These are phyloP conservation scores for Globisporangium cystogenes DNA, from an alignment of 352 stramenopile species.

Conservation along the genomic window DNA sequence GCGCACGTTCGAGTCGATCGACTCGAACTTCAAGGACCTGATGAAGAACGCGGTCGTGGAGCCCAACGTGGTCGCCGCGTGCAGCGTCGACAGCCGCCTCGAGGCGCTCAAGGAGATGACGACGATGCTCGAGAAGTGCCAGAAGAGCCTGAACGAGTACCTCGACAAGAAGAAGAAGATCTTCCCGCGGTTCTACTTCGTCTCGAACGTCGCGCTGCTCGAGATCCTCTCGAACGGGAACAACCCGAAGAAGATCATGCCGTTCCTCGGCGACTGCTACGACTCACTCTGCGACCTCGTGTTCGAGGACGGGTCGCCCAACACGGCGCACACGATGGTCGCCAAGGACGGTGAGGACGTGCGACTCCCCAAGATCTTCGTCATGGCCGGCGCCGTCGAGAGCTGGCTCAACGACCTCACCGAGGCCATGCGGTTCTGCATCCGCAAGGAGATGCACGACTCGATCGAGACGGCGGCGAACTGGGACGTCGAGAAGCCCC, in stretches of 20 bases:
- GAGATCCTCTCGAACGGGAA: constrained; percentile 89
- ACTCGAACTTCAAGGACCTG: constrained; percentile 88
- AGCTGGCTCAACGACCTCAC: constrained; percentile 86
- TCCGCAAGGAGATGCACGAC: constrained; percentile 86
- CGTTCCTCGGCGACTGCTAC: constrained; percentile 97
- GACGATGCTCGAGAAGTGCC: constrained; percentile 83
- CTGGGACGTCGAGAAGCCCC: constrained; percentile 94
- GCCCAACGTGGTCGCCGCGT: constrained; percentile 73
- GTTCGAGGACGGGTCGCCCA: constrained; percentile 75
- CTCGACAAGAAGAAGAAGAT: constrained; percentile 92
- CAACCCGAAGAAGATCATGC: constrained; percentile 97
- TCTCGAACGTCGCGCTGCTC: constrained; percentile 83
- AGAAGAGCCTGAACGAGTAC: constrained; percentile 88
- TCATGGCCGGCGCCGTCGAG: constrained; percentile 82
- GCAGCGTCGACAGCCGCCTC: constrained; percentile 70
- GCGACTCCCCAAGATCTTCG: constrained; percentile 61
- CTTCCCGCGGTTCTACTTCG: constrained; percentile 89
- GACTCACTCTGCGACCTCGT: constrained; percentile 90
- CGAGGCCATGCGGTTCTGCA: constrained; percentile 78
- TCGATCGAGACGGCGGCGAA: constrained; percentile 82
- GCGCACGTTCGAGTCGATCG: constrained; percentile 83
- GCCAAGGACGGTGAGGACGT: constrained; percentile 75
- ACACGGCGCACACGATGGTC: constrained; percentile 83
- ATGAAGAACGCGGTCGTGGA: constrained; percentile 90
- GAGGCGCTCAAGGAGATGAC: constrained; percentile 87